Percentiles rank a stretch among this genome's conserved stretches.
Evolutionary conservation across 1,284 basidiomycete species (phyloP).

Genomic region (Puccinia polysora): DNA sequence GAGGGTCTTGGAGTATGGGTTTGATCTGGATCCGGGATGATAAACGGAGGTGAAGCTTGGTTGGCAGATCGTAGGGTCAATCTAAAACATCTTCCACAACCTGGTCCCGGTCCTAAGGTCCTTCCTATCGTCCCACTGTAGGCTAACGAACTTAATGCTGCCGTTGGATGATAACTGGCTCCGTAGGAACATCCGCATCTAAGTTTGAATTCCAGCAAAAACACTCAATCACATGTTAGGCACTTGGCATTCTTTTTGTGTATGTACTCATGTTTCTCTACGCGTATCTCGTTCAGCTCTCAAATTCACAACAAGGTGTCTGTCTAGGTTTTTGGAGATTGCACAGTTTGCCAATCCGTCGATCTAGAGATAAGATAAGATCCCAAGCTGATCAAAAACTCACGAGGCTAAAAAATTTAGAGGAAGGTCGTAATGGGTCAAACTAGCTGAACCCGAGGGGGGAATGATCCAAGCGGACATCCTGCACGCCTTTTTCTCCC

Average conservation of each 20-base stretch:
- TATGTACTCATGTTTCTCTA: too few relatives aligned
- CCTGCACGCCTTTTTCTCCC: too few relatives aligned
- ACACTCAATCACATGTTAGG: too few relatives aligned
- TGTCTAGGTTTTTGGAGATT: too few relatives aligned
- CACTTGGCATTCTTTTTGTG: too few relatives aligned
- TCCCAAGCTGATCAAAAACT: too few relatives aligned
- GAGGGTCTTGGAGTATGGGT: too few relatives aligned
- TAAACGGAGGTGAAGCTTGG: slow-evolving; percentile 13
- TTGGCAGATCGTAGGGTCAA: slow-evolving; percentile 4
- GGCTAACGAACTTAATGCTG: slow-evolving; percentile 28
- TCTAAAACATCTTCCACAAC: slow-evolving; percentile 29
- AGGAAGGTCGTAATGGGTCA: slow-evolving; percentile 39
- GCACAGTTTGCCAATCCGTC: too few relatives aligned
- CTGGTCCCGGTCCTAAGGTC: slow-evolving; percentile 19
- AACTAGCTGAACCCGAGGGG: neutral
- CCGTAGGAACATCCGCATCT: slow-evolving; percentile 36
- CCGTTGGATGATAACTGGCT: slow-evolving; percentile 24
- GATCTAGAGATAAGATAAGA: too few relatives aligned
- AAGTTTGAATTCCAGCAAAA: neutral
- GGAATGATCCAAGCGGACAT: slow-evolving; percentile 21
- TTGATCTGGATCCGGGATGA: slow-evolving; percentile 17
- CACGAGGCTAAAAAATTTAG: slow-evolving; percentile 35
- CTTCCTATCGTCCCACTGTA: slow-evolving; percentile 13
- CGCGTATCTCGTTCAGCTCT: too few relatives aligned
- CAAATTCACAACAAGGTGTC: too few relatives aligned